Evolutionary conservation across 148 eudicot genomes (phyloP).

Genomic region (Amaranthus cruentus): DNA sequence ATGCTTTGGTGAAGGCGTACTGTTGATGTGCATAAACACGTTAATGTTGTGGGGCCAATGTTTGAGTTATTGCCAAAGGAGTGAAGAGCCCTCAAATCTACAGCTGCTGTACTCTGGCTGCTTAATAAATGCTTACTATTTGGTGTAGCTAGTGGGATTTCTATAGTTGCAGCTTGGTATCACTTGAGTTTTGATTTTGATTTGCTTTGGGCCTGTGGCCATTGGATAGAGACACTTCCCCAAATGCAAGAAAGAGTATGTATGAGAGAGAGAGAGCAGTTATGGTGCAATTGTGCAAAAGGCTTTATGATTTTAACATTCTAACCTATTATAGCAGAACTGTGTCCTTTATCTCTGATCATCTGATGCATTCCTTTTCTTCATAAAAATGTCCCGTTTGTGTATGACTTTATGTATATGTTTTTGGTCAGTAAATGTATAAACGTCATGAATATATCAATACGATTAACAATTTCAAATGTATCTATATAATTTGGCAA

Average conservation of each 20-base stretch:
- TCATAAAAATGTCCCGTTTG: too few relatives aligned
- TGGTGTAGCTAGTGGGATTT: not conserved
- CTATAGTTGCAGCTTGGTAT: not conserved
- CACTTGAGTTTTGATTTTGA: not conserved
- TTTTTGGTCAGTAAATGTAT: too few relatives aligned
- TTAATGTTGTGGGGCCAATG: too few relatives aligned
- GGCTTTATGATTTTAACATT: not conserved
- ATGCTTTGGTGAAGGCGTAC: not conserved
- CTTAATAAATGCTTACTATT: not conserved
- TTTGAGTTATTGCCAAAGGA: not conserved
- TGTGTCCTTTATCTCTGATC: too few relatives aligned
- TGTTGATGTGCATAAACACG: not conserved
- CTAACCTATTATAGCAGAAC: not conserved
- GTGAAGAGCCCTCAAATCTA: not conserved
- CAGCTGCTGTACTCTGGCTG: not conserved
- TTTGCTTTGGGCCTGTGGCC: not conserved
- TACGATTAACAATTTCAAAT: too few relatives aligned
- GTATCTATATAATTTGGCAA: too few relatives aligned
- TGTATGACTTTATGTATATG: too few relatives aligned
- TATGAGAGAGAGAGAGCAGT: not conserved
- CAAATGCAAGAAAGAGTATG: not conserved
- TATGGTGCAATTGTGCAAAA: not conserved
- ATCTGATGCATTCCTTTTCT: too few relatives aligned
- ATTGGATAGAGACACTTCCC: not conserved
- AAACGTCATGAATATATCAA: too few relatives aligned